Evolutionary conservation across 805 yeast species (phyloP), one percentile per base, ranked within the genome.

Genomic region (Kurtzmaniella cleridarum): DNA sequence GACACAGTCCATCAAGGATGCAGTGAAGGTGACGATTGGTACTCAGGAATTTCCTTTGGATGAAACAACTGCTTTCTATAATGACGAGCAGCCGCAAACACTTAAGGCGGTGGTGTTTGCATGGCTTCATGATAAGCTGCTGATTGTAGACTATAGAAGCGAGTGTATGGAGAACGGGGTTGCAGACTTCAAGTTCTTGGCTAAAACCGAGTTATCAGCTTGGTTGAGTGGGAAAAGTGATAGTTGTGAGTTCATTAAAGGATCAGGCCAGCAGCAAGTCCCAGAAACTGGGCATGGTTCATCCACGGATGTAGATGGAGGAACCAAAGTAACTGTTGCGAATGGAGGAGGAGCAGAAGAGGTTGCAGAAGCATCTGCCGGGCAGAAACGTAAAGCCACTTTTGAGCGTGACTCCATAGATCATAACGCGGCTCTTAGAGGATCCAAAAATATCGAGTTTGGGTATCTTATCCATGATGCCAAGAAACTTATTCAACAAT

Each of bases 121-220:
- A 47, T 91, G 95, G 93, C 46, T 79, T 20, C 79, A 79, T 46
- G 79, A 75, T 42, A 86, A 84, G 39, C 71, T 84, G 20, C 75
- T 81, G 30, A 82, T 89, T 33, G 82, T 96, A 10, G 95, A 87
- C 39, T 90, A 91, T 57, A 75, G 88, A 43, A 73, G 79, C 9
- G 80, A 76, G 29, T 86, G 96, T 46, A 82, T 78, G 50, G 73
- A 71, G 36, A 64, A 73, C 30, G 72, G 76, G 2, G 71, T 91
- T 27, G 70, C 78, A 2, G 86, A 86, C 45, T 75, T 91, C 55
- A 79, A 86, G 41, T 90, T 91, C 54, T 62, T 86, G 55, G 95
- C 88, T 51, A 80, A 95, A 61, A 81, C 88, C 7, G 96, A 91
- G 55, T 71, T 91, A 44, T 71, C 83, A 39, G 75, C 86, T 24